These are phyloP conservation scores for Achaetomiella virescens DNA, from an alignment of 495 filamentous ascomycete species.

Conservation along the genomic window DNA sequence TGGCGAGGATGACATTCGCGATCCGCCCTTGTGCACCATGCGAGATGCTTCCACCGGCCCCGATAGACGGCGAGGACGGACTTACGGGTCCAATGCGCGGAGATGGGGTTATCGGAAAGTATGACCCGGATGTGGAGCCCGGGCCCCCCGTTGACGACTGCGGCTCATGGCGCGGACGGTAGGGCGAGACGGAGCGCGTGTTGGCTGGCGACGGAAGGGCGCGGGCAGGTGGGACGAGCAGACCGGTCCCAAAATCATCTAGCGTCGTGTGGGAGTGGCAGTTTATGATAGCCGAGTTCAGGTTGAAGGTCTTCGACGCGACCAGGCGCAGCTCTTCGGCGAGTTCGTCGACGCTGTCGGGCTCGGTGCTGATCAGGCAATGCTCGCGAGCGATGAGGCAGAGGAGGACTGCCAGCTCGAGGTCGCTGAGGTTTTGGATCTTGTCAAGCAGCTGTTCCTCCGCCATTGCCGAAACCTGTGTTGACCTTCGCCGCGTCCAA, in stretches of 20 bases:
- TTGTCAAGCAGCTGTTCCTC: constrained; percentile 52
- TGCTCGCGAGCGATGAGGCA: constrained; percentile 76
- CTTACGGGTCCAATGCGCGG: constrained; percentile 4
- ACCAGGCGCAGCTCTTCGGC: constrained; percentile 67
- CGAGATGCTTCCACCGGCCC: neutral
- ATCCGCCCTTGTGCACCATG: constrained; percentile 40
- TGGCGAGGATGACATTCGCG: constrained; percentile 75
- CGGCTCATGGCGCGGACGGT: constrained; percentile 26
- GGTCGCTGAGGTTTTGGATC: constrained; percentile 71
- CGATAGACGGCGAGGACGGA: constrained; percentile 8
- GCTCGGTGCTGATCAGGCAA: constrained; percentile 74
- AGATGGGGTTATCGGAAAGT: constrained; percentile 15
- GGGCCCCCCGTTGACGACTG: constrained; percentile 7
- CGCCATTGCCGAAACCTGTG: constrained; percentile 49
- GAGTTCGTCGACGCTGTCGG: constrained; percentile 54
- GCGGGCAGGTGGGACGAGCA: constrained; percentile 45
- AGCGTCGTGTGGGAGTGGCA: constrained; percentile 67
- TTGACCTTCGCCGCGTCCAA: neutral
- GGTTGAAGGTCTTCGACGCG: constrained; percentile 62
- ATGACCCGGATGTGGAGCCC: constrained; percentile 14
- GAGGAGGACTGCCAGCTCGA: constrained; percentile 80
- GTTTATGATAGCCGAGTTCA: constrained; percentile 59
- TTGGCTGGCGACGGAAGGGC: constrained; percentile 19
- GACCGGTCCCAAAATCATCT: constrained; percentile 68
- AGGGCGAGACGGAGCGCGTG: constrained; percentile 31